phyloP scores from a whole-genome alignment of 2,329 filamentous ascomycete genomes.

The Xylariaceae sp. region DNA sequence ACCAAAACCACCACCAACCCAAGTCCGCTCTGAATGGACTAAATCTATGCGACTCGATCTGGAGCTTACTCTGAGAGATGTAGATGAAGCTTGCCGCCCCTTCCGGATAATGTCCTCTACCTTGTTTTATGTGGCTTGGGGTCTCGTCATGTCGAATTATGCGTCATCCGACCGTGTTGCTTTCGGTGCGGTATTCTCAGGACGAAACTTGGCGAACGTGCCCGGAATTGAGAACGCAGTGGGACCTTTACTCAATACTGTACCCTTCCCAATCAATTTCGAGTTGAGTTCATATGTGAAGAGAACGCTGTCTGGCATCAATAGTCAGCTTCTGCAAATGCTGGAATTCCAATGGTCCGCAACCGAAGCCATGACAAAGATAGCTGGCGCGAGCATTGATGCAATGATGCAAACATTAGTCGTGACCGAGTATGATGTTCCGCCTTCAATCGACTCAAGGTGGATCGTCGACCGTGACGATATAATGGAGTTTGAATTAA shows the following conservation, averaged over 20 bases:
- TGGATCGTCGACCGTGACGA: constrained; percentile 2
- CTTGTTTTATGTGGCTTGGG: constrained; percentile 6
- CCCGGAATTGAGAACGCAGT: not conserved
- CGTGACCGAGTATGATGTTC: constrained; percentile 3
- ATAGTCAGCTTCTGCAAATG: not conserved
- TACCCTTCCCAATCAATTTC: constrained; percentile 2
- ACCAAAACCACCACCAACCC: constrained; percentile 1
- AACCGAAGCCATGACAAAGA: not conserved
- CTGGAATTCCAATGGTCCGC: constrained; percentile 5
- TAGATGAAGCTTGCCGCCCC: not conserved
- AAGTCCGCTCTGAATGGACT: constrained; percentile 1
- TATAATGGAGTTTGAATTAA: constrained; percentile 2
- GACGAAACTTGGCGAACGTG: constrained; percentile 1
- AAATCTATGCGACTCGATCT: not conserved
- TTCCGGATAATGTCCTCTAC: constrained; percentile 1
- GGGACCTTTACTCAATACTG: constrained; percentile 1
- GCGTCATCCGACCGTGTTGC: constrained; percentile 7
- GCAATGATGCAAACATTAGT: constrained; percentile 1
- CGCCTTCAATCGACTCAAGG: not conserved
- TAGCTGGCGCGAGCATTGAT: constrained; percentile 2
- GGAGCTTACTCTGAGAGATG: not conserved
- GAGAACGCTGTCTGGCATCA: not conserved
- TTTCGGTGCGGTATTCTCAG: constrained; percentile 9
- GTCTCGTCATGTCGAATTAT: constrained; percentile 8
- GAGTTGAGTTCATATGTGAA: not conserved